Evolutionary conservation across 768 basidiomycete species (phyloP), one percentile per base, ranked within the genome.

Genomic region (Thelephora aurantiotincta): DNA sequence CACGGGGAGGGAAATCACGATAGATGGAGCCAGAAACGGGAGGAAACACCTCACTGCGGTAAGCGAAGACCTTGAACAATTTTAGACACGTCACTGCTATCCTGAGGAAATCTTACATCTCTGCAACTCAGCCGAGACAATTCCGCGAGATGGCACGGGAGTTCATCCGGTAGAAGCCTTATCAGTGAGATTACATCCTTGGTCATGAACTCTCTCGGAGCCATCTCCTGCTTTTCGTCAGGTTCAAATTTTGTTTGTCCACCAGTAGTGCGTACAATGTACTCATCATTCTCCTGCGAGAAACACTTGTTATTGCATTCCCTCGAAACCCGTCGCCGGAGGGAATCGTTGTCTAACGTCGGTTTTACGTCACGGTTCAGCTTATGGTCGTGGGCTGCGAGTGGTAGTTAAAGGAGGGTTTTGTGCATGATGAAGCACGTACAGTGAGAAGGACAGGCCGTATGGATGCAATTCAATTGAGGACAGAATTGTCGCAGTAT

Each of bases 91-190:
- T 9, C 13, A 20, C 5, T 14, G 2, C 23, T 6, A 26, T 16
- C 18, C 41, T 22, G n/a, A 43, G 14, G 33, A 44, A 13, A 46
- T 34, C 54, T 33, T 51, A 71, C 76, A 60, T 77, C 66, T 23
- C 60, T 57, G 48, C 77, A 80, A 9, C 67, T 64, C 49, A 65
- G 71, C 11, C 68, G 63, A 43, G 70, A 71, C 26, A 78, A 65
- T 1, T 61, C 51, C 16, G 75, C 69, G 22, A 78, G 51, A 51
- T 73, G 63, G 50, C 78, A 80, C 0, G 76, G 75, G 14, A 57
- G 52, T 18, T 67, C 50, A 47, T 77, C 69, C 6, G 77, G 73
- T 11, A 64, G 56, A 23, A 73, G 53, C 12, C 62, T 64, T 9
- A 78, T 55, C 0, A 73, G 34, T 2, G 48, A 41, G 5, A 46